Percentiles rank a stretch among this genome's conserved stretches.
phyloP scores from a whole-genome alignment of 140 eudicot genomes.

The Stevia rebaudiana region DNA sequence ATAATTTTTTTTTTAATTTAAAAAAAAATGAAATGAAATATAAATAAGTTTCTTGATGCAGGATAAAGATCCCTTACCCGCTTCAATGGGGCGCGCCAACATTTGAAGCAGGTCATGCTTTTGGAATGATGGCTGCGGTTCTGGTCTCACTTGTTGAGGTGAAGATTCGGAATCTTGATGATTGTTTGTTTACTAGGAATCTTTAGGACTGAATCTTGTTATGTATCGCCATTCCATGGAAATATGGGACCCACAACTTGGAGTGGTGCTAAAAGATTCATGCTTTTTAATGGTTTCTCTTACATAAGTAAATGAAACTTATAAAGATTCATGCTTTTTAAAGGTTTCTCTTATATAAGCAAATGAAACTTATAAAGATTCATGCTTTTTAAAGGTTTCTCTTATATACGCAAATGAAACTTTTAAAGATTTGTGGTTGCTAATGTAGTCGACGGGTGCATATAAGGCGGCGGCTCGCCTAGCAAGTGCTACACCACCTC shows the following conservation, averaged over 20 bases:
- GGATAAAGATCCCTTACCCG: constrained; percentile 97
- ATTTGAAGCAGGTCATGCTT: constrained; percentile 88
- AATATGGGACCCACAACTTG: not conserved
- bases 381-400: not conserved
- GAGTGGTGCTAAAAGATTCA: not conserved
- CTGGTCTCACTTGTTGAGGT: constrained; percentile 94
- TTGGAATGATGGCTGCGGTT: constrained; percentile 99
- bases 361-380: not conserved
- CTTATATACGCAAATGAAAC: constrained; percentile 2
- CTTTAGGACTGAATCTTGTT: not conserved
- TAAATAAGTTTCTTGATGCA: constrained; percentile 19
- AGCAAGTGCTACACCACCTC: constrained; percentile 99
- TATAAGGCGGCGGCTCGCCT: constrained; percentile 94
- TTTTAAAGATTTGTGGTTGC: not conserved
- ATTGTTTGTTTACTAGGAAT: not conserved
- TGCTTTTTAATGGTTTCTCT: not conserved
- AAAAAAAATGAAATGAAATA: not conserved
- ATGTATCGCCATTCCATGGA: too few species aligned
- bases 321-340: not conserved
- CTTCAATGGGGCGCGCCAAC: constrained; percentile 99
- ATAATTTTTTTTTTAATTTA: not conserved
- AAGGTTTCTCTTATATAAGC: not conserved
- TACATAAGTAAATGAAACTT: not conserved
- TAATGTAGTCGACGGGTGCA: constrained; percentile 89
- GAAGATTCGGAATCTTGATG: not conserved